A percentile compares a stretch with the other conserved stretches of the same genome.
Evolutionary conservation across 306 rosid species (phyloP).

Genomic region (Lupinus albus): DNA sequence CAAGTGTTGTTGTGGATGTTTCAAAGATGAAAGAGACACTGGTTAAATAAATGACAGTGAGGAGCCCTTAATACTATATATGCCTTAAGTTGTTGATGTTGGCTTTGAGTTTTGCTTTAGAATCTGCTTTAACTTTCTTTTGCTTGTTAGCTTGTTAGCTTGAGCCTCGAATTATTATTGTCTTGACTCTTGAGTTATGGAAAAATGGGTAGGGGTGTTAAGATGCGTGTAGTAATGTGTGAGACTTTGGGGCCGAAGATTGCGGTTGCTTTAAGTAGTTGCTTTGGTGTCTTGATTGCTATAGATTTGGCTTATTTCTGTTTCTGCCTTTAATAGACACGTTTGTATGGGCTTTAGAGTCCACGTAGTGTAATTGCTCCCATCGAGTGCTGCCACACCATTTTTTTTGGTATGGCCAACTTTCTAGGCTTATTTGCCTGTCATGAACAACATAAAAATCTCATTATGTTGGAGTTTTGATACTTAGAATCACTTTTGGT

Average conservation of each 20-base stretch:
- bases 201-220: not conserved
- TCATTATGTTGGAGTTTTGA: not conserved
- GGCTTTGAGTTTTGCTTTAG: conserved; percentile 15
- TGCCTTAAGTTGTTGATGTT: not conserved
- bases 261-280: conserved; percentile 51
- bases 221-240: conserved; percentile 51
- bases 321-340: conserved; percentile 19
- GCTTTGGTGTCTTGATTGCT: not conserved
- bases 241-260: conserved; percentile 11
- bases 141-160: conserved; percentile 12
- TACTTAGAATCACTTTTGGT: not conserved
- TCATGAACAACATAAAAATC: not conserved
- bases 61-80: not conserved
- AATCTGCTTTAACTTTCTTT: conserved; percentile 20
- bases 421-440: not conserved
- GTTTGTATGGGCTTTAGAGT: not conserved
- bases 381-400: not conserved
- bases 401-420: conserved; percentile 5
- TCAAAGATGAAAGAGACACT: conserved; percentile 21
- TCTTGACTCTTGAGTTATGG: not conserved
- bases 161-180: not conserved
- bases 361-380: conserved; percentile 32
- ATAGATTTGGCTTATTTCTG: conserved; percentile 30
- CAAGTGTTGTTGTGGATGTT: not conserved
- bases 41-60: not conserved